Percentiles rank a stretch among this genome's conserved stretches.
Evolutionary conservation across 306 rosid species (phyloP).

Genomic region (Mucuna pruriens): DNA sequence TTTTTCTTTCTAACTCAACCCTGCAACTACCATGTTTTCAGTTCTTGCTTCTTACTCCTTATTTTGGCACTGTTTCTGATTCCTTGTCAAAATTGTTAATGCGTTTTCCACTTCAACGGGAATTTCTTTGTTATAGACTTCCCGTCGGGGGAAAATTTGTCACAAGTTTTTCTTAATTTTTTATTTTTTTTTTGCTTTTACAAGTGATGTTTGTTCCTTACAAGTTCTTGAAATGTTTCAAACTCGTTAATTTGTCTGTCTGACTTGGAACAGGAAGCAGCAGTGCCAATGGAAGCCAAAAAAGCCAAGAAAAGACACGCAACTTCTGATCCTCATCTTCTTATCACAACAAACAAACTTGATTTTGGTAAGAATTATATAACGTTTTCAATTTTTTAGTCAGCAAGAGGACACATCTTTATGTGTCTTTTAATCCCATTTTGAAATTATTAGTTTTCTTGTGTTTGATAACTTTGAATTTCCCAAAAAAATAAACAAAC

Average conservation of each 20-base stretch:
- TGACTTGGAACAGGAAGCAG: too few species aligned
- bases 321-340: slow-evolving; percentile 18
- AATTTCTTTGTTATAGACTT: too few species aligned
- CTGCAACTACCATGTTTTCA: background rate
- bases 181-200: too few species aligned
- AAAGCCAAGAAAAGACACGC: slow-evolving; percentile 15
- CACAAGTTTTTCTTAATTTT: too few species aligned
- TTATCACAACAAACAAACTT: slow-evolving; percentile 1
- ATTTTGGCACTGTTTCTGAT: background rate
- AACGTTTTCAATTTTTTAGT: background rate
- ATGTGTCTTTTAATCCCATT: background rate
- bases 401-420: too few species aligned
- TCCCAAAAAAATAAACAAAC: too few species aligned
- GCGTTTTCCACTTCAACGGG: too few species aligned
- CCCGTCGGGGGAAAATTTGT: too few species aligned
- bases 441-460: background rate
- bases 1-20: too few species aligned
- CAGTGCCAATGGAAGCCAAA: background rate
- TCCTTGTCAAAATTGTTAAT: too few species aligned
- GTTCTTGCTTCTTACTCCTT: background rate
- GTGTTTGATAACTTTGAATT: background rate
- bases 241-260: background rate
- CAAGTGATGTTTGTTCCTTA: too few species aligned
- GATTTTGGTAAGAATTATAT: slow-evolving; percentile 4
- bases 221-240: too few species aligned